Base-by-base conservation (phyloP, 2,329 filamentous ascomycete genomes). In the Penicillium sp. region DNA sequence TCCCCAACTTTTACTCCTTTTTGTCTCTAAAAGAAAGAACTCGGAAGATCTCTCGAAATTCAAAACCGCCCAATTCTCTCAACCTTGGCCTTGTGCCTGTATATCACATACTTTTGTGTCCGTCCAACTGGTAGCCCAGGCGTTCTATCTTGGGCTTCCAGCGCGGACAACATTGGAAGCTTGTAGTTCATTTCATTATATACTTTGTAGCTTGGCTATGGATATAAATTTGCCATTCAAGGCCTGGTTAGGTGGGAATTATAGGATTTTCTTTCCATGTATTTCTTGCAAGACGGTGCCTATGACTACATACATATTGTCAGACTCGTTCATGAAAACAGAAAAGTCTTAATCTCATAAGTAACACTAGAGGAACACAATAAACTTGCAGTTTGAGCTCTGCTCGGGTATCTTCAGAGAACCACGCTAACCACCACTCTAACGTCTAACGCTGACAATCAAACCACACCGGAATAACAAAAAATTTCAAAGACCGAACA, bases 31-130 rank as follows among this genome's bases (percentile, higher is more conserved):
- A 66, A 65, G 61, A 69, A 71, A 71, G 70, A 68, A 68, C 70
- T 70, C 66, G 66, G 64, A 72, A 72, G 59, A 66, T 62, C 66
- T 66, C 65, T 69, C 65, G 67, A 72, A 72, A 72, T 70, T 66
- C 69, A 71, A 71, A 72, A 65, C 64, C 60, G 55, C 61, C 60
- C 58, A 65, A 61, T 64, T 69, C 62, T 69, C 65, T 66, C 62
- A 69, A 65, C 60, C 57, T 43, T 31, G 40, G 20, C 38, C 45
- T 46, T 40, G 10, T 44, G 50, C 20, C 44, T 53, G 55, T 44
- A 54, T 20, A 5, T 24, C 51, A 52, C 51, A 24, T 58, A 26
- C 26, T 53, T 56, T 40, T 22, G n/a, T 51, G 37, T 39, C 22
- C 48, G 50, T 50, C n/a, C 8, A 29, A 13, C 24, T 32, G 24